A percentile compares a stretch with the other conserved stretches of the same genome.
These are phyloP conservation scores for Phytopythium helicoides DNA, from an alignment of 352 stramenopile species.

Conservation along the genomic window DNA sequence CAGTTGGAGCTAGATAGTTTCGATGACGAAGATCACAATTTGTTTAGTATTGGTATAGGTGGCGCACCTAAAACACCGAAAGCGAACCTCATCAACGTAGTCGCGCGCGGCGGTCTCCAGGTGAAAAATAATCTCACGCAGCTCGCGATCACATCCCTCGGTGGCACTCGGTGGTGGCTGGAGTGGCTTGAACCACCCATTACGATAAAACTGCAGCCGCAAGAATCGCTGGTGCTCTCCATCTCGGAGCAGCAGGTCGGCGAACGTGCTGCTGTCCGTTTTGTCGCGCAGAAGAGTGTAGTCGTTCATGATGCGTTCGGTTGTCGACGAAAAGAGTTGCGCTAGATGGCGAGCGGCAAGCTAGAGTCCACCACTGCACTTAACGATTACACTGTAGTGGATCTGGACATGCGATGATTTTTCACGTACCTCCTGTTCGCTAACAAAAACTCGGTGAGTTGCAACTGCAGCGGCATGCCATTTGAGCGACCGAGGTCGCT, in stretches of 20 bases:
- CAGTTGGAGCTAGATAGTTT: constrained; percentile 12
- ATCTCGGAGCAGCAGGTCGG: constrained; percentile 31
- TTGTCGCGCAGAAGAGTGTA: neutral
- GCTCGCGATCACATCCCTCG: constrained; percentile 11
- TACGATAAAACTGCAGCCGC: constrained; percentile 44
- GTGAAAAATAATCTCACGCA: constrained; percentile 24
- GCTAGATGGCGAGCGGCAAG: constrained; percentile 9
- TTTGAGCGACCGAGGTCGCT: constrained; percentile 55
- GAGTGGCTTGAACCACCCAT: constrained; percentile 44
- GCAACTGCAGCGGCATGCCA: constrained; percentile 54
- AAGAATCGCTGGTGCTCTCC: constrained; percentile 30
- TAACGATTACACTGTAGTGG: neutral
- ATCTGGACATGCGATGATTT: neutral
- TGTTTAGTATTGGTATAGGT: neutral
- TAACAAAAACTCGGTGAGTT: constrained; percentile 44
- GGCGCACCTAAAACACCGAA: too few species aligned
- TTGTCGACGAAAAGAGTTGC: constrained; percentile 16
- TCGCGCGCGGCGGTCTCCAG: constrained; percentile 31
- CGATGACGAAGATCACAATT: neutral
- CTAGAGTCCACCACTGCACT: constrained; percentile 6
- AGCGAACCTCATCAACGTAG: constrained; percentile 37
- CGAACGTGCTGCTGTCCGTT: constrained; percentile 12
- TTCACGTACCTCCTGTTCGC: constrained; percentile 14
- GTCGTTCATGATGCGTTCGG: neutral
- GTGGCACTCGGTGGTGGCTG: constrained; percentile 6